Evolutionary conservation across 768 basidiomycete genomes (phyloP), one percentile per base, ranked within the genome.

Genomic region (Paxillus involutus): DNA sequence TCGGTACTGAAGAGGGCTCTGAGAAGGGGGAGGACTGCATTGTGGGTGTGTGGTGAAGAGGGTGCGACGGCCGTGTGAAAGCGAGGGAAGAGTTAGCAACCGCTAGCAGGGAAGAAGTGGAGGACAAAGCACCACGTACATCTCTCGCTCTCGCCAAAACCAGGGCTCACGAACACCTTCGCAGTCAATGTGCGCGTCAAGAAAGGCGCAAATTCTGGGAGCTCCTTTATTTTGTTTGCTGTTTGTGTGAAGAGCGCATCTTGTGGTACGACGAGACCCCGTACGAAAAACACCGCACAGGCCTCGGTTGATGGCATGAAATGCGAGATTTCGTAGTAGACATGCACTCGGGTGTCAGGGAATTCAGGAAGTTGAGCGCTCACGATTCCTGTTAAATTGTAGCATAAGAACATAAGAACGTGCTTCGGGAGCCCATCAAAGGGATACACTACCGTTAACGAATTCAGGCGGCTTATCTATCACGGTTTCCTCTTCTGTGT

Each of bases 271-370:
- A n/a, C 48, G 16, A 50, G 55, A 42, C 69, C 69, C 52, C 73
- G 77, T 30, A 75, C 59, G 56, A 75, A 84, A 49, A 85, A 56
- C 37, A 82, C 61, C 6, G 75, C 69, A 52, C 75, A 79, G 6
- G 72, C 74, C 32, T 77, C 71, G 17, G 63, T 66, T 26, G 71
- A 72, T 7, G 61, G 74, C 9, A 73, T 60, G 53, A 81, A 77
- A 8, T 61, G 64, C 3, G 81, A 83, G 44, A 77, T 66, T 59
- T 85, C 80, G 77, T 80, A 85, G 41, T 74, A 64, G 12, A 80
- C 12, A 39, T 53, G 53, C 42, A 61, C 49, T 43, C 54, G 32
- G 33, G 46, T 36, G 35, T 40, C 47, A 46, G 43, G 17, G 29
- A 11, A 47, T 49, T 59, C 53, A 21, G 53, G 40, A 12, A 43